phyloP scores from a whole-genome alignment of 495 filamentous ascomycete species.

The Thozetella sp. region DNA sequence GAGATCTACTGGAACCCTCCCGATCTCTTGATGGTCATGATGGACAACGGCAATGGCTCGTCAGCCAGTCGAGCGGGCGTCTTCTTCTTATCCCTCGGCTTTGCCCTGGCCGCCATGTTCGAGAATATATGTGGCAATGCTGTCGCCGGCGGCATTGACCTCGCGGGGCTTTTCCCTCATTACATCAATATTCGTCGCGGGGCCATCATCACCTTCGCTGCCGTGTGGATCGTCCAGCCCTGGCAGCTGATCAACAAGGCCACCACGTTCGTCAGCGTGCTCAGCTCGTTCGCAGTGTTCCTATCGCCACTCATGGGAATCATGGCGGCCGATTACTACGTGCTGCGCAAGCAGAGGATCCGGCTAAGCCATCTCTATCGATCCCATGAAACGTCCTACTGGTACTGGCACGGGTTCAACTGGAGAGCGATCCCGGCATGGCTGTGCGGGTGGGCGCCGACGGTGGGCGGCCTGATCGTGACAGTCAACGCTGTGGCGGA shows the following conservation, averaged over 20 bases:
- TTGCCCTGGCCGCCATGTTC: conserved; percentile 24
- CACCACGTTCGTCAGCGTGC: conserved; percentile 48
- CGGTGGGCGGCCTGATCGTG: conserved; percentile 28
- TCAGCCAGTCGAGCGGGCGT: conserved; percentile 33
- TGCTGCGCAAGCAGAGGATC: conserved; percentile 27
- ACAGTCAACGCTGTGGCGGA: conserved; percentile 22
- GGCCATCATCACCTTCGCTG: conserved; percentile 43
- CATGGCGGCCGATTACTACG: conserved; percentile 30
- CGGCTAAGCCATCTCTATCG: conserved; percentile 31
- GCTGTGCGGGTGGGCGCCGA: conserved; percentile 32
- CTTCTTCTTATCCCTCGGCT: conserved; percentile 32
- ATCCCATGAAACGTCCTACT: conserved; percentile 22
- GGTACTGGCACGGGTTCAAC: conserved; percentile 35
- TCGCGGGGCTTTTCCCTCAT: conserved; percentile 43
- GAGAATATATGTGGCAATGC: conserved; percentile 26
- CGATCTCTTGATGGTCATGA: conserved; percentile 27
- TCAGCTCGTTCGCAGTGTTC: conserved; percentile 52
- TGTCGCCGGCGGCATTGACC: conserved; percentile 41
- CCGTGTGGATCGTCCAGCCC: conserved; percentile 38
- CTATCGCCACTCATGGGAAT: conserved; percentile 35
- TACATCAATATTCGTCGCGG: conserved; percentile 55
- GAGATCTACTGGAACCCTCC: conserved; percentile 39
- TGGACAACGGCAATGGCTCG: conserved; percentile 20
- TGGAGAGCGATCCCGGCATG: conserved; percentile 32
- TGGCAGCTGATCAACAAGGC: conserved; percentile 54